Evolutionary conservation across 495 filamentous ascomycete species (phyloP).

Genomic region (Hyaloscypha bicolor): DNA sequence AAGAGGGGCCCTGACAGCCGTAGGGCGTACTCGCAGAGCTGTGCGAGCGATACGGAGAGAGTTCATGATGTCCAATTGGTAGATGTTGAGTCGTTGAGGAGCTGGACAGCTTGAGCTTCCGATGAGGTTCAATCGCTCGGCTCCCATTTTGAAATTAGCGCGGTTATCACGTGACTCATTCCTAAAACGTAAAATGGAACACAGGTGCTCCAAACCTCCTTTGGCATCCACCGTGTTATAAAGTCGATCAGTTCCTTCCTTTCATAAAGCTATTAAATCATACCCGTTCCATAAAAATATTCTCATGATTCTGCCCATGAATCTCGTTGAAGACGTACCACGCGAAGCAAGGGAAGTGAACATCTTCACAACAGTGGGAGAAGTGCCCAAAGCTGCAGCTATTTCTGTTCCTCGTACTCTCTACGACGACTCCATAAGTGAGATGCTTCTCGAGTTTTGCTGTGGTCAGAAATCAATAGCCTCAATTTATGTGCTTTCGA

Average conservation of each 20-base stretch:
- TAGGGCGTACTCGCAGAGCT: conserved; percentile 77
- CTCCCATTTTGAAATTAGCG: conserved; percentile 3
- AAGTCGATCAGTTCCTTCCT: too few species aligned
- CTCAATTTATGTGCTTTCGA: too few species aligned
- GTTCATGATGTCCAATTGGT: conserved; percentile 76
- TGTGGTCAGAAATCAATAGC: too few species aligned
- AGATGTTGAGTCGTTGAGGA: conserved; percentile 23
- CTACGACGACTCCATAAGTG: neutral
- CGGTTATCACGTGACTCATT: neutral
- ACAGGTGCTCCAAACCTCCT: too few species aligned
- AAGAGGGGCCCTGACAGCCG: conserved; percentile 66
- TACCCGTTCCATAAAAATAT: neutral
- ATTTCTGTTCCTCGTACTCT: neutral
- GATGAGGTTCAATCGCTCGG: conserved; percentile 12
- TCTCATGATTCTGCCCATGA: neutral
- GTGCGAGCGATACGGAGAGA: conserved; percentile 85
- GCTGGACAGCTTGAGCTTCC: conserved; percentile 19
- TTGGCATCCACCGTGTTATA: too few species aligned
- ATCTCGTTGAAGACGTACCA: neutral
- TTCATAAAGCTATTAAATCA: neutral
- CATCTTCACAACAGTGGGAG: neutral
- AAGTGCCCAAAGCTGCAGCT: neutral
- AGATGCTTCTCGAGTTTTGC: too few species aligned
- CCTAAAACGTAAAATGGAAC: neutral
- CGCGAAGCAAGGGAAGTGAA: neutral